phyloP scores from a whole-genome alignment of 2,329 filamentous ascomycete species.

The Colletotrichum sp. region DNA sequence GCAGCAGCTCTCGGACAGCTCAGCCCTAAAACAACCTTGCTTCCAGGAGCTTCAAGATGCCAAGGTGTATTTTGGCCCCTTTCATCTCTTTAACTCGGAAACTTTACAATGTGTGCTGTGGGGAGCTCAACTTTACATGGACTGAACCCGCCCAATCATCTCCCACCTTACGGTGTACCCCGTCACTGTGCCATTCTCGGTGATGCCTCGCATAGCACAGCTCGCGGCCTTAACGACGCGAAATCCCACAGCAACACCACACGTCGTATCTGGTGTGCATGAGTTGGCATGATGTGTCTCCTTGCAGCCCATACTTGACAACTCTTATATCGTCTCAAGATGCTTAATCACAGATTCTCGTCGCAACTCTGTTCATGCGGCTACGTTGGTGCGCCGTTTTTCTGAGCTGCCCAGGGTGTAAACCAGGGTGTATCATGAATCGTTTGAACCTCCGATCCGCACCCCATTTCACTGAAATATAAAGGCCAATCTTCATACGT shows the following conservation, averaged over 20 bases:
- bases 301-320: neutral
- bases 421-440: neutral
- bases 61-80: neutral
- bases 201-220: neutral
- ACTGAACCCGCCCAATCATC: neutral
- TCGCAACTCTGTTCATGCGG: neutral
- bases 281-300: neutral
- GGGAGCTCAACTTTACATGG: neutral
- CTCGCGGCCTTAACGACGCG: neutral
- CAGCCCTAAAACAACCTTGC: constrained; percentile 18
- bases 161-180: neutral
- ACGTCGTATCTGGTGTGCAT: neutral
- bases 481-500: neutral
- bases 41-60: neutral
- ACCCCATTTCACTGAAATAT: neutral
- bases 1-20: constrained; percentile 9
- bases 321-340: neutral
- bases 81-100: neutral
- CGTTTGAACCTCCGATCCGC: neutral
- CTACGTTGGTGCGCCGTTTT: neutral
- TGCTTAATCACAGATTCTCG: neutral
- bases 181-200: neutral
- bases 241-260: neutral
- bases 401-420: neutral
- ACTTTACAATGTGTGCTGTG: neutral